These are phyloP conservation scores for Polytolypa hystricis DNA, from an alignment of 2,329 filamentous ascomycete species.

Conservation along the genomic window DNA sequence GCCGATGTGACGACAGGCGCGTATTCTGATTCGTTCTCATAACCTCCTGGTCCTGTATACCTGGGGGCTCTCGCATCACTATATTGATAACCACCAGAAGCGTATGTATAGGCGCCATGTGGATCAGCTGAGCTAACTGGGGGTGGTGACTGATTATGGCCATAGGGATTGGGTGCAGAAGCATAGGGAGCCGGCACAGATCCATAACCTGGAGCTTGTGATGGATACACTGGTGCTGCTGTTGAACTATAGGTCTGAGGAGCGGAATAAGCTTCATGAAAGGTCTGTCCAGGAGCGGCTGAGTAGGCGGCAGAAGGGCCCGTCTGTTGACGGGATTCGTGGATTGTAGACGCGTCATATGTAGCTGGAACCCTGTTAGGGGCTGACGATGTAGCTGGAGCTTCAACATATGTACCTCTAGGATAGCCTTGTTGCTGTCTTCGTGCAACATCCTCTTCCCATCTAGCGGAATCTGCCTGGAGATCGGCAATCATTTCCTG, in stretches of 20 bases:
- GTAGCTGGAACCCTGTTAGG: constrained; percentile 28
- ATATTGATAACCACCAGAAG: constrained; percentile 6
- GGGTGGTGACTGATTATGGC: constrained; percentile 24
- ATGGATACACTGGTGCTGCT: background rate
- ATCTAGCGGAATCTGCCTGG: constrained; percentile 42
- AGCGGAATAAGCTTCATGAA: constrained; percentile 9
- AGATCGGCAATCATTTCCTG: constrained; percentile 47
- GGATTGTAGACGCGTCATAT: constrained; percentile 27
- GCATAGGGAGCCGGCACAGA: constrained; percentile 25
- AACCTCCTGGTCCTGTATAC: constrained; percentile 30
- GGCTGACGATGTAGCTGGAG: constrained; percentile 24
- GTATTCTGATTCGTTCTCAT: constrained; percentile 33
- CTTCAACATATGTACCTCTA: constrained; percentile 32
- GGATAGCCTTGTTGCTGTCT: constrained; percentile 31
- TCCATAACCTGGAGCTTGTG: constrained; percentile 15
- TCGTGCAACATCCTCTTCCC: constrained; percentile 35
- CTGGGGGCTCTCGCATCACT: constrained; percentile 30
- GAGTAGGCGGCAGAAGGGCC: constrained; percentile 27
- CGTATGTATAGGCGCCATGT: constrained; percentile 30
- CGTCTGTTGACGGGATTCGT: constrained; percentile 28
- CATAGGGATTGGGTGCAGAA: constrained; percentile 23
- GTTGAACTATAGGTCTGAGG: constrained; percentile 5
- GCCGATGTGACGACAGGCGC: constrained; percentile 29
- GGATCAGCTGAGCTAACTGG: constrained; percentile 28
- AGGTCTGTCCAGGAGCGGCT: constrained; percentile 22